These are phyloP conservation scores for Aspergillus sparsus DNA, from an alignment of 495 filamentous ascomycete genomes.

Conservation along the genomic window DNA sequence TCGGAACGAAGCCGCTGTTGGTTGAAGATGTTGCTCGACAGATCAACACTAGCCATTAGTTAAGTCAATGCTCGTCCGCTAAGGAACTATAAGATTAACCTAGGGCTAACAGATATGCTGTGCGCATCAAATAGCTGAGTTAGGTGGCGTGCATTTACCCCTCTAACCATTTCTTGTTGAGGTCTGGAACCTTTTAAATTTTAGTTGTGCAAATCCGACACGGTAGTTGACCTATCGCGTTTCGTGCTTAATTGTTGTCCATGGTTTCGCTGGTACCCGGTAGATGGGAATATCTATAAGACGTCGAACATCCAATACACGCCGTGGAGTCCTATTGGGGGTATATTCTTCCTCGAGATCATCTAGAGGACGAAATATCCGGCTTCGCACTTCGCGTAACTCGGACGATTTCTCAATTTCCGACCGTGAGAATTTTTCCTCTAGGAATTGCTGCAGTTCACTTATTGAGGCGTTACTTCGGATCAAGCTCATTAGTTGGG, in stretches of 20 bases:
- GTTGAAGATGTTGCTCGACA: too few relatives aligned
- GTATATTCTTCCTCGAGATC: conserved; percentile 14
- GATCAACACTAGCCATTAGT: too few relatives aligned
- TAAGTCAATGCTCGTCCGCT: too few relatives aligned
- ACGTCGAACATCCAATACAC: conserved; percentile 29
- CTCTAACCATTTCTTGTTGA: too few relatives aligned
- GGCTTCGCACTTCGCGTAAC: conserved; percentile 20
- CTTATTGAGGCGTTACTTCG: conserved; percentile 30
- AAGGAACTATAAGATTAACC: too few relatives aligned
- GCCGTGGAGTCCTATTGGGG: conserved; percentile 14
- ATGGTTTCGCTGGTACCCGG: conserved; percentile 43
- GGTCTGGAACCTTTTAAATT: too few relatives aligned
- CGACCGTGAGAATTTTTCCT: conserved; percentile 21
- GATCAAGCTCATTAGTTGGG: conserved; percentile 32
- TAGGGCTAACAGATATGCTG: too few relatives aligned
- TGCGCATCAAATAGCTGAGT: too few relatives aligned
- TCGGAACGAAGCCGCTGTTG: too few relatives aligned
- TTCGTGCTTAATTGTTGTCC: conserved; percentile 52
- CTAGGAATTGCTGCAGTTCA: conserved; percentile 28
- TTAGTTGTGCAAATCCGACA: too few relatives aligned
- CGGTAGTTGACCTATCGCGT: too few relatives aligned
- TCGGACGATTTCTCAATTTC: conserved; percentile 26
- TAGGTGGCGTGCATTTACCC: too few relatives aligned
- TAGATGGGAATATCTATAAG: conserved; percentile 31
- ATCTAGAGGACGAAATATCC: conserved; percentile 15